phyloP scores from a whole-genome alignment of 768 basidiomycete species.

The Panellus pusillus region DNA sequence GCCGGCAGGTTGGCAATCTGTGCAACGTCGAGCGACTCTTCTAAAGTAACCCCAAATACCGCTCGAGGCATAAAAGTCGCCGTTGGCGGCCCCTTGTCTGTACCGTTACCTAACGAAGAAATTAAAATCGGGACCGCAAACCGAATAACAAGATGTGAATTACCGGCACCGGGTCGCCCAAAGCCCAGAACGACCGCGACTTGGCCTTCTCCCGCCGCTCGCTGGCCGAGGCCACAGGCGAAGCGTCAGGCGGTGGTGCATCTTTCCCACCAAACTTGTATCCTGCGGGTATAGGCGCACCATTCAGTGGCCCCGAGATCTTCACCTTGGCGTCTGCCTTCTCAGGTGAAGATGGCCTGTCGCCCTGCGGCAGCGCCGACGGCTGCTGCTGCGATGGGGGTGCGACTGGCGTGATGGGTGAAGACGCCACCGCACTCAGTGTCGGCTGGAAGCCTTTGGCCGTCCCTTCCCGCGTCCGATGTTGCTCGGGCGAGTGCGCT shows the following conservation, averaged over 20 bases:
- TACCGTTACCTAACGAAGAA: not conserved
- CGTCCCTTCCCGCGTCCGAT: conserved; percentile 51
- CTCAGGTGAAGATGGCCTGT: conserved; percentile 53
- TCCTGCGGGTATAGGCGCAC: conserved; percentile 81
- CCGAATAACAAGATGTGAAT: conserved; percentile 11
- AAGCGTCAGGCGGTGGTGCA: conserved; percentile 39
- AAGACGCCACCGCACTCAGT: conserved; percentile 47
- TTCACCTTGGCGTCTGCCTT: conserved; percentile 69
- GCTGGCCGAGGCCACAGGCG: conserved; percentile 34
- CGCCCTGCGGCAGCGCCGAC: conserved; percentile 31
- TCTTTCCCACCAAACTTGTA: conserved; percentile 91
- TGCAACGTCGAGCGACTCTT: conserved; percentile 86
- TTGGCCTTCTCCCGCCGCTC: conserved; percentile 92
- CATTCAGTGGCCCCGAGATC: conserved; percentile 87
- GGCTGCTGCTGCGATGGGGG: conserved; percentile 21
- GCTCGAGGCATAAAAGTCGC: conserved; percentile 54
- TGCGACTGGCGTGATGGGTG: conserved; percentile 42
- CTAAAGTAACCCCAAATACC: conserved; percentile 86
- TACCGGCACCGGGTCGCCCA: conserved; percentile 59
- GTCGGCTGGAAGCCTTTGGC: conserved; percentile 69
- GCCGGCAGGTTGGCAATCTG: conserved; percentile 91
- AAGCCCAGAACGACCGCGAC: conserved; percentile 93
- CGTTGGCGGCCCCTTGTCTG: conserved; percentile 39
- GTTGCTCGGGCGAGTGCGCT: conserved; percentile 54
- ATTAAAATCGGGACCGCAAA: not conserved